Evolutionary conservation across 164 flowering plant species (phyloP), one percentile per base, ranked within the genome.

Genomic region (Paratinospora sagittata): DNA sequence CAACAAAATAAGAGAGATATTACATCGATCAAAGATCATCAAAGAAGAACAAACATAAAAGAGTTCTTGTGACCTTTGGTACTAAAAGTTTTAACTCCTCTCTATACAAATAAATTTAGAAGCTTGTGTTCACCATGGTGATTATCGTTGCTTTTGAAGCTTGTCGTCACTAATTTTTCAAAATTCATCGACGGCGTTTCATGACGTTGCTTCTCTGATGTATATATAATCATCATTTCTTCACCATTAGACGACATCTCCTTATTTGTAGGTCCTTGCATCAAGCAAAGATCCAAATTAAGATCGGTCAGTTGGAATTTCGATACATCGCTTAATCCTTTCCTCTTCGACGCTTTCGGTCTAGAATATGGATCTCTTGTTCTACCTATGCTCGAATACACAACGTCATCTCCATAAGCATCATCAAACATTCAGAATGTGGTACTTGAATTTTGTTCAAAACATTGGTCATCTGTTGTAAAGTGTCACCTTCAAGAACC

Each of bases 181-280:
- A n/a, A n/a, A n/a, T n/a, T n/a, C n/a, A n/a, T n/a, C 63, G 93
- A 89, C 27, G 92, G 92, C 37, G 84, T 84, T 7, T 69, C 34
- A 10, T 82, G 77, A 11, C 92, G 87, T 16, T 84, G 78, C 66
- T 76, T 70, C 61, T 84, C 83, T 21, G 58, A 23, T 26, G 63
- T 3, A 60, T 60, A 26, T 65, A 60, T 67, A 41, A 27, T 41
- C 65, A 27, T 45, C 7, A 27, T 66, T 19, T 63, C 67, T n/a
- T 27, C 30, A n/a, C 49, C 49, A 16, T 43, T 43, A 11, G 49
- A 43, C 13, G 41, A 12, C 37, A 66, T 14, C 5, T 27, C 21
- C n/a, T 68, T 65, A 26, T 16, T 61, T 5, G 75, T 13, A 12
- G 78, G 70, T 21, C 70, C 68, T n/a, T 85, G 81, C 13, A 81